These are phyloP conservation scores for Clohesyomyces aquaticus DNA, from an alignment of 495 filamentous ascomycete species.

Conservation along the genomic window DNA sequence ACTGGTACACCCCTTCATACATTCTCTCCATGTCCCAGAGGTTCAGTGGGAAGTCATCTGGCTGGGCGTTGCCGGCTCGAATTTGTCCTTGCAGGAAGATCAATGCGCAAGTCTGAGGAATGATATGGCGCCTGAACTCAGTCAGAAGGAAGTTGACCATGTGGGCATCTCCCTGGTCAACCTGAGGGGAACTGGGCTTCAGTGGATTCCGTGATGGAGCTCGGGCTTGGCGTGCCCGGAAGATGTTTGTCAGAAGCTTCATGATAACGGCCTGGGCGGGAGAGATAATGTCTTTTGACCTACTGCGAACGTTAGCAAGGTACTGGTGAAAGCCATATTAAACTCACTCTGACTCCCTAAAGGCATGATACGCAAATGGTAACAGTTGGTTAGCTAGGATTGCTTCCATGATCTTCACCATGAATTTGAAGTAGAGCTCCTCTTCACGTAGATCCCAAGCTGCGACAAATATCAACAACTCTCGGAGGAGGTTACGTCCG, in stretches of 20 bases:
- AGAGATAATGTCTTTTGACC: conserved; percentile 90
- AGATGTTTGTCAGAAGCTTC: conserved; percentile 85
- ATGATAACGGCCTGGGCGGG: conserved; percentile 91
- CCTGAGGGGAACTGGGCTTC: conserved; percentile 4
- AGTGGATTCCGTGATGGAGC: conserved; percentile 5
- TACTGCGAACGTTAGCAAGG: conserved; percentile 24
- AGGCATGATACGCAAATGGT: conserved; percentile 86
- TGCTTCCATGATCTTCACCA: conserved; percentile 91
- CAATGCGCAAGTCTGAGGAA: conserved; percentile 88
- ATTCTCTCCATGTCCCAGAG: conserved; percentile 96
- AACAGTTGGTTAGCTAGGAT: conserved; percentile 85
- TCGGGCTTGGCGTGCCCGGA: conserved; percentile 60
- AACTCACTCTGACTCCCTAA: conserved; percentile 63
- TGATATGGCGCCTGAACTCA: conserved; percentile 86
- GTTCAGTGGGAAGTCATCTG: conserved; percentile 88
- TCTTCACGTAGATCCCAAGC: conserved; percentile 93
- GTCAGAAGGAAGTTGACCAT: conserved; percentile 89
- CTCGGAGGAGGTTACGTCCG: conserved; percentile 82
- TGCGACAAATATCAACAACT: conserved; percentile 92
- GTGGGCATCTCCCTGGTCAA: conserved; percentile 54
- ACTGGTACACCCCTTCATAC: conserved; percentile 86
- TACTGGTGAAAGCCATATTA: neutral
- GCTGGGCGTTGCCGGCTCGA: conserved; percentile 63
- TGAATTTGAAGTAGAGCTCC: conserved; percentile 91
- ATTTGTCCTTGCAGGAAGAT: conserved; percentile 94